These are phyloP conservation scores for Xylariomycetidae sp. DNA, from an alignment of 2,329 filamentous ascomycete genomes.

Conservation along the genomic window DNA sequence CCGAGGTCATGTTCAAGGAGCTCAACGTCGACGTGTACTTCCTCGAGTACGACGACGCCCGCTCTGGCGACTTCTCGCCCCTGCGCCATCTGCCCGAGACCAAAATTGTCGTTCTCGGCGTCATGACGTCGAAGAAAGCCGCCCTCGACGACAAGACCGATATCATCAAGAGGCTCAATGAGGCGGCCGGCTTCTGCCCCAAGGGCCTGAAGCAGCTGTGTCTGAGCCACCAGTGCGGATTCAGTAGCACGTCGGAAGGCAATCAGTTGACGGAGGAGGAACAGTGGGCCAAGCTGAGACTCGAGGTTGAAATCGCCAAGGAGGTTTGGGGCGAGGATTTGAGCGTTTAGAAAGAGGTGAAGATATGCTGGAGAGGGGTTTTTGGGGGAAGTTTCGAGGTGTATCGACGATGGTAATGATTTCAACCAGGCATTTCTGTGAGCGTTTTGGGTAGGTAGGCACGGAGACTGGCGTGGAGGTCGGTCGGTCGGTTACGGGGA, in stretches of 20 bases:
- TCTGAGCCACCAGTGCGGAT: slow-evolving; percentile 54
- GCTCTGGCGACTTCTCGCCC: slow-evolving; percentile 50
- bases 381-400: too few species aligned
- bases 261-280: slow-evolving; percentile 52
- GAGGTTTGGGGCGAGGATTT: slow-evolving; percentile 49
- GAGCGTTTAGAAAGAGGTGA: slow-evolving; percentile 14
- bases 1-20: slow-evolving; percentile 52
- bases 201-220: slow-evolving; percentile 50
- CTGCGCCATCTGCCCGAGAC: slow-evolving; percentile 47
- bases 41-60: slow-evolving; percentile 55
- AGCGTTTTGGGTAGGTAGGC: too few species aligned
- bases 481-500: too few species aligned
- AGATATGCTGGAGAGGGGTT: too few species aligned
- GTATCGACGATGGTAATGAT: too few species aligned
- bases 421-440: too few species aligned
- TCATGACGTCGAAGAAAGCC: slow-evolving; percentile 53
- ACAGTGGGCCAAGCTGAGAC: slow-evolving; percentile 53
- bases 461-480: too few species aligned
- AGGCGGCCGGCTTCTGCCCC: slow-evolving; percentile 43
- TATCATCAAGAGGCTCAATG: slow-evolving; percentile 34
- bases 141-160: slow-evolving; percentile 46
- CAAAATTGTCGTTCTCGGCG: slow-evolving; percentile 52
- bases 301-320: slow-evolving; percentile 54
- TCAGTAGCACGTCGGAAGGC: slow-evolving; percentile 52
- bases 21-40: slow-evolving; percentile 55